Percentiles rank a stretch among this genome's conserved stretches.
Evolutionary conservation across 768 basidiomycete genomes (phyloP).

Genomic region (Hydnum rufescens): DNA sequence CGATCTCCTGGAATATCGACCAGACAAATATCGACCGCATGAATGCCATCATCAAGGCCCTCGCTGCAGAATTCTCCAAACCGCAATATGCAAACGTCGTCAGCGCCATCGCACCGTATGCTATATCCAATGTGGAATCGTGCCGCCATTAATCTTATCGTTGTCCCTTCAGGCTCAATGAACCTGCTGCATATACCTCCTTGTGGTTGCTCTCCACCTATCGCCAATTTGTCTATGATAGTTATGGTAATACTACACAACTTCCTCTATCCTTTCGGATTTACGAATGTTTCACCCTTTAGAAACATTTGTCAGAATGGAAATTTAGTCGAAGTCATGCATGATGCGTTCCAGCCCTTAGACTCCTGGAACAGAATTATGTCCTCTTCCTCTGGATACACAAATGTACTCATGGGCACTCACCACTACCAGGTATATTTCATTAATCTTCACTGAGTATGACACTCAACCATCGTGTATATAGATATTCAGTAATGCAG

Average conservation of each 20-base stretch:
- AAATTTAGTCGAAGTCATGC: slow-evolving; percentile 45
- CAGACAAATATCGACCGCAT: slow-evolving; percentile 48
- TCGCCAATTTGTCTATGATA: slow-evolving; percentile 44
- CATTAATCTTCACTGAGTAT: background rate
- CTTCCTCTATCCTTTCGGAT: no score
- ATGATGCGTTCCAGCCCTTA: slow-evolving; percentile 64
- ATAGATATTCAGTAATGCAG: slow-evolving; percentile 39
- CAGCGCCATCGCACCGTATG: slow-evolving; percentile 38
- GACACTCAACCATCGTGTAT: background rate
- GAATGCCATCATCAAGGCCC: slow-evolving; percentile 36
- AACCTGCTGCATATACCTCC: slow-evolving; percentile 43
- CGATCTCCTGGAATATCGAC: slow-evolving; percentile 42
- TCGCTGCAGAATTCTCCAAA: slow-evolving; percentile 35
- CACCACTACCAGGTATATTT: slow-evolving; percentile 26
- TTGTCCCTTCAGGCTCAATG: slow-evolving; percentile 29
- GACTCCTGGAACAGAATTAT: slow-evolving; percentile 49
- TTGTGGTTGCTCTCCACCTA: slow-evolving; percentile 24
- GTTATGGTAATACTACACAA: no score
- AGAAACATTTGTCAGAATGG: slow-evolving; percentile 32
- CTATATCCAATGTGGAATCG: background rate
- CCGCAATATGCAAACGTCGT: slow-evolving; percentile 29
- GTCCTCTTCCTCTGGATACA: slow-evolving; percentile 28
- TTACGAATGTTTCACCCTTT: background rate
- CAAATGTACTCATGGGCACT: slow-evolving; percentile 40
- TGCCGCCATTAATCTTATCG: background rate